Conservation (phyloP, 2,329 filamentous ascomycete species). For the Arthrobotrys musiformis region DNA sequence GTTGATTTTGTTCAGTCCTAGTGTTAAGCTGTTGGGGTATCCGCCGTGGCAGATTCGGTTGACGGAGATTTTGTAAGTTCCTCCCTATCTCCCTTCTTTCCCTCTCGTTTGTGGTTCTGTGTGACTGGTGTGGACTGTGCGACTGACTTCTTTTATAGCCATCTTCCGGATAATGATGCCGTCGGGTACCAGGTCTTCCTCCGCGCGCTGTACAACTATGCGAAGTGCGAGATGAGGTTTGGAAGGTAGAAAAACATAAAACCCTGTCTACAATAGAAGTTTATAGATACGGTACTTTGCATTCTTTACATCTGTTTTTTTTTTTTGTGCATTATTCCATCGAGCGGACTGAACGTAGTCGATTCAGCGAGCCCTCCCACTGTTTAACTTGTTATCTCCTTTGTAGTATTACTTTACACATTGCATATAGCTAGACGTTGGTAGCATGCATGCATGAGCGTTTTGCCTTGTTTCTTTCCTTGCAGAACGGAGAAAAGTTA, state of each 20-base stretch:
- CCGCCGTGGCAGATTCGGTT: slow-evolving; percentile 95
- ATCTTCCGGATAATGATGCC: slow-evolving; percentile 77
- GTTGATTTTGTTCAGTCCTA: slow-evolving; percentile 84
- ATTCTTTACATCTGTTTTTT: slow-evolving; percentile 13
- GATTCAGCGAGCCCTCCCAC: background rate
- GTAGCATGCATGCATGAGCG: slow-evolving; percentile 12
- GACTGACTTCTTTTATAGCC: slow-evolving; percentile 60
- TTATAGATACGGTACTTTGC: background rate
- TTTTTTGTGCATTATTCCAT: background rate
- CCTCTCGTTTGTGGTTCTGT: background rate
- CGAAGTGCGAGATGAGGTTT: slow-evolving; percentile 87
- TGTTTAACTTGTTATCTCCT: background rate
- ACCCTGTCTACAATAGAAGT: background rate
- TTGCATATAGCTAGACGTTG: slow-evolving; percentile 9
- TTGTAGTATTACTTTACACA: slow-evolving; percentile 8
- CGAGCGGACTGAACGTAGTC: background rate
- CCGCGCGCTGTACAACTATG: slow-evolving; percentile 82
- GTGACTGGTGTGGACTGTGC: background rate
- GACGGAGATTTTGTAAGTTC: slow-evolving; percentile 81
- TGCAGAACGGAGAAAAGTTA: background rate
- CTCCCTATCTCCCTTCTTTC: background rate
- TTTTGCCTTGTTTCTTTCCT: background rate
- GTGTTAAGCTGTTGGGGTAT: slow-evolving; percentile 86
- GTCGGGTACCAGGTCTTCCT: slow-evolving; percentile 97
- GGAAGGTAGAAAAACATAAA: slow-evolving; percentile 68